These are phyloP conservation scores for Xylaria flabelliformis DNA, from an alignment of 495 filamentous ascomycete species.

Conservation along the genomic window DNA sequence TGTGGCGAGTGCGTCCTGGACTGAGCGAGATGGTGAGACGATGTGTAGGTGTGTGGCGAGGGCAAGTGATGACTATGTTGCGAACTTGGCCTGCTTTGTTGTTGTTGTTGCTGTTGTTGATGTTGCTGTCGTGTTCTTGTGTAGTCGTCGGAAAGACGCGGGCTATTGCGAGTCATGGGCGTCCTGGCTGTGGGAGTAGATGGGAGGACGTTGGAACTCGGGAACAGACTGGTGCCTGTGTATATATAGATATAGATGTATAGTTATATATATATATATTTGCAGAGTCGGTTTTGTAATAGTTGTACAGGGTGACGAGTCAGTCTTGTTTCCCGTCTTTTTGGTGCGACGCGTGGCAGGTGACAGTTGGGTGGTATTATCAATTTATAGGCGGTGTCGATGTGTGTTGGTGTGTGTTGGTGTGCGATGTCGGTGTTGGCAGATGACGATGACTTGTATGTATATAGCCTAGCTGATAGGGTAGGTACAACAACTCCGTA, in stretches of 20 bases:
- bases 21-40: conserved; percentile 5
- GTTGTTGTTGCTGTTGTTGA: conserved; percentile 1
- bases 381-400: neutral
- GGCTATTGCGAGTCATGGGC: conserved; percentile 41
- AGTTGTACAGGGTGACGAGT: conserved; percentile 8
- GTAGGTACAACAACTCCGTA: neutral
- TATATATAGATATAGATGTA: neutral
- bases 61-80: conserved; percentile 31
- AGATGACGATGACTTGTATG: conserved; percentile 14
- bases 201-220: neutral
- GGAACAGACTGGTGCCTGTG: neutral
- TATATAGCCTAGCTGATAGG: neutral
- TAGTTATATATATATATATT: neutral
- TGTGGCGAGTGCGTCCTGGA: conserved; percentile 32
- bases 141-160: conserved; percentile 39
- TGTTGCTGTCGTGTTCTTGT: conserved; percentile 31
- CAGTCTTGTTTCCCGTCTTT: conserved; percentile 4
- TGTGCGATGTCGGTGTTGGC: conserved; percentile 11
- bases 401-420: neutral
- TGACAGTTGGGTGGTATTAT: conserved; percentile 22
- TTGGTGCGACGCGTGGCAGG: conserved; percentile 25
- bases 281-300: neutral
- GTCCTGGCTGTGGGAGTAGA: neutral
- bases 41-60: conserved; percentile 32
- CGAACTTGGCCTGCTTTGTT: conserved; percentile 31